A percentile compares a stretch with the other conserved stretches of the same genome.
phyloP scores from a whole-genome alignment of 1,139 yeast species.

The Candida anutae region DNA sequence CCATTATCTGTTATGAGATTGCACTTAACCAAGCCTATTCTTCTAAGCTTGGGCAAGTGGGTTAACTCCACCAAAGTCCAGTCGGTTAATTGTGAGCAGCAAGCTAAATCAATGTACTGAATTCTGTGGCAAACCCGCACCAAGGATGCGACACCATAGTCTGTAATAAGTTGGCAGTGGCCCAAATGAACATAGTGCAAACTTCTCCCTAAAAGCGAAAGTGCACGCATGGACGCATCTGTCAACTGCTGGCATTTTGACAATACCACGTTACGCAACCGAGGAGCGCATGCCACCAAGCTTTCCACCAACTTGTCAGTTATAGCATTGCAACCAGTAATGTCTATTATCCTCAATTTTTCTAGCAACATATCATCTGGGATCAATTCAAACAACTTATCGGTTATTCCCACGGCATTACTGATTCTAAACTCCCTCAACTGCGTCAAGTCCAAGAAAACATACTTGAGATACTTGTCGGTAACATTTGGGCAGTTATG shows the following conservation, averaged over 20 bases:
- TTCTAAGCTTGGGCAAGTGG: slow-evolving; percentile 67
- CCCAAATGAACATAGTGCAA: slow-evolving; percentile 90
- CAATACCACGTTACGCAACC: slow-evolving; percentile 76
- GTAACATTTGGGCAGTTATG: slow-evolving; percentile 75
- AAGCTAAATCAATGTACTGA: slow-evolving; percentile 91
- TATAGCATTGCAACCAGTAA: slow-evolving; percentile 76
- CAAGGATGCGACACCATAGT: slow-evolving; percentile 70
- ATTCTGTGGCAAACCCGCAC: slow-evolving; percentile 77
- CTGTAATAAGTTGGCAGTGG: slow-evolving; percentile 88
- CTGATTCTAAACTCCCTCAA: slow-evolving; percentile 80
- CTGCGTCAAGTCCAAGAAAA: slow-evolving; percentile 60
- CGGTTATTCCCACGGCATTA: slow-evolving; percentile 63
- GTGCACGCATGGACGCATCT: slow-evolving; percentile 68
- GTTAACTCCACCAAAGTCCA: slow-evolving; percentile 74
- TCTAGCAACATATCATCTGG: slow-evolving; percentile 37
- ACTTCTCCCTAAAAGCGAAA: slow-evolving; percentile 69
- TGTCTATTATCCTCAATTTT: slow-evolving; percentile 68
- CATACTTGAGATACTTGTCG: slow-evolving; percentile 50
- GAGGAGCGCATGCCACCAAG: slow-evolving; percentile 71
- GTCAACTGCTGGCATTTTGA: slow-evolving; percentile 88
- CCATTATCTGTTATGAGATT: slow-evolving; percentile 84
- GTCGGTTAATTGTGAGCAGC: slow-evolving; percentile 87
- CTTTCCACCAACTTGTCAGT: slow-evolving; percentile 75
- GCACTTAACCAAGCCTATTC: slow-evolving; percentile 93
- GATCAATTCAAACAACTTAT: slow-evolving; percentile 45